Conservation (phyloP, 2,329 filamentous ascomycete genomes). For the Teratosphaeria nubilosa region DNA sequence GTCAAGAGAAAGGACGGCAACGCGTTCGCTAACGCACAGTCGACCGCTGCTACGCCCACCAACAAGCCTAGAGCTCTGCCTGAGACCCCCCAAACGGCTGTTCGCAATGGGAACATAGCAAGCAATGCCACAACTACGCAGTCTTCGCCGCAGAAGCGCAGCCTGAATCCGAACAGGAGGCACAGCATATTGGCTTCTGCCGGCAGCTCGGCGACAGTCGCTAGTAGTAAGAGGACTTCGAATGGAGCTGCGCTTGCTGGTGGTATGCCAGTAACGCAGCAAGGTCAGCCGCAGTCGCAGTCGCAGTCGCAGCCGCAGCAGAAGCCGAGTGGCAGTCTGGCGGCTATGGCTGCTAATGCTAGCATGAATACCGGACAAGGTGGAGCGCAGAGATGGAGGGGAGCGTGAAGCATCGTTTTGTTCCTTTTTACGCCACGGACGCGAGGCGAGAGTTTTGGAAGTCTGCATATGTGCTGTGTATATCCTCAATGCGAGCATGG, state of each 20-base stretch:
- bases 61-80: slow-evolving; percentile 17
- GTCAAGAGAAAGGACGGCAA: slow-evolving; percentile 19
- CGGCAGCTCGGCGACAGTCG: slow-evolving; percentile 11
- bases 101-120: slow-evolving; percentile 32
- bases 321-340: slow-evolving; percentile 6
- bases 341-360: slow-evolving; percentile 16
- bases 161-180: slow-evolving; percentile 9
- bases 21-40: slow-evolving; percentile 14
- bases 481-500: not conserved
- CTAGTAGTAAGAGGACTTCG: slow-evolving; percentile 17
- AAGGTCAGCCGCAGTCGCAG: not conserved
- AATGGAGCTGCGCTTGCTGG: slow-evolving; percentile 13
- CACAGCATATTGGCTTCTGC: slow-evolving; percentile 14
- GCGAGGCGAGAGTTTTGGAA: too few species aligned
- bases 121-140: slow-evolving; percentile 21
- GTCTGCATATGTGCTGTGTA: not conserved
- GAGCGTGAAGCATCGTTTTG: not conserved
- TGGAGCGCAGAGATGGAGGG: not conserved
- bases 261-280: slow-evolving; percentile 2
- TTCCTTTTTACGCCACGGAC: too few species aligned
- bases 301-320: not conserved
- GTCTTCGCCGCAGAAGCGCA: slow-evolving; percentile 14
- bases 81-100: slow-evolving; percentile 31
- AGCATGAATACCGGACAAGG: slow-evolving; percentile 11
- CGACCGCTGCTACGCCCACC: slow-evolving; percentile 14